Evolutionary conservation across 345 rosid genomes (phyloP).

Genomic region (Adansonia digitata): DNA sequence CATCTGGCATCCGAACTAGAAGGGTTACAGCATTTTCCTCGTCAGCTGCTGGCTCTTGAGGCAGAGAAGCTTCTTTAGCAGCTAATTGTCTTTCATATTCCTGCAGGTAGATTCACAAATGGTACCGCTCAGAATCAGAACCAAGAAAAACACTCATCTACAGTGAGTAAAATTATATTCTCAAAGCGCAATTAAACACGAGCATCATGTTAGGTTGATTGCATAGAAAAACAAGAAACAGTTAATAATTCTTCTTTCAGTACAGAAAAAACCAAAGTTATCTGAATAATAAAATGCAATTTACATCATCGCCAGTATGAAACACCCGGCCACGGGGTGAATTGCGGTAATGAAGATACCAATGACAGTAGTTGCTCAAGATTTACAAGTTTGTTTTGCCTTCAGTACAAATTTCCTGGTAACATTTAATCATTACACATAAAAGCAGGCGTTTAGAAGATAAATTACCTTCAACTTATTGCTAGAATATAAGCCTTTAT

Average conservation of each 20-base stretch:
- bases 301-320: not conserved
- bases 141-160: not conserved
- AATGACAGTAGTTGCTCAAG: not conserved
- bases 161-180: not conserved
- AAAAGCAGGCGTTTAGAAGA: not conserved
- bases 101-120: constrained; percentile 34
- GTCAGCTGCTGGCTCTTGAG: constrained; percentile 72
- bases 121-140: not conserved
- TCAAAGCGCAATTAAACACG: not conserved
- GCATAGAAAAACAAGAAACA: not conserved
- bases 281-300: not conserved
- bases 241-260: not conserved
- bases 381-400: not conserved
- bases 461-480: not conserved
- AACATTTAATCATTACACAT: not conserved
- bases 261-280: not conserved
- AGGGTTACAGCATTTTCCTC: constrained; percentile 88
- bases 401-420: not conserved
- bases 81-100: constrained; percentile 79
- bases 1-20: constrained; percentile 92
- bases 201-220: not conserved
- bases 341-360: not conserved
- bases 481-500: not conserved
- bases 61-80: constrained; percentile 90
- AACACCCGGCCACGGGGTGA: not conserved